These are phyloP conservation scores for Hygrophorus russula DNA, from an alignment of 768 basidiomycete species.

Conservation along the genomic window DNA sequence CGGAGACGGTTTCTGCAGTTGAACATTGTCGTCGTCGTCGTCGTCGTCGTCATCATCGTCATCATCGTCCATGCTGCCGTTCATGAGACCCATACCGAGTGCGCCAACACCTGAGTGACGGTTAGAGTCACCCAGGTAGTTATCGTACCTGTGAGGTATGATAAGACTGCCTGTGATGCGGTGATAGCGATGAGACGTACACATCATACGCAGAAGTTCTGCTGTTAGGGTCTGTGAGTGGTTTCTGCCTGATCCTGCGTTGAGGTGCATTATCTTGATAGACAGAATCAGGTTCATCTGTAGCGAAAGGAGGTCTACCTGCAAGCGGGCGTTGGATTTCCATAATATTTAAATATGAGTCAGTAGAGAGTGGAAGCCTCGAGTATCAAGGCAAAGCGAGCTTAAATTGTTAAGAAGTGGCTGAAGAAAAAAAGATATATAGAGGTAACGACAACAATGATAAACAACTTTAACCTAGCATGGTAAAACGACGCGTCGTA, in stretches of 20 bases:
- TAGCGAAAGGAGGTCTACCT: constrained; percentile 45
- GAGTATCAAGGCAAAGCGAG: not conserved
- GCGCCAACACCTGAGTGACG: constrained; percentile 45
- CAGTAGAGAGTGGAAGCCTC: constrained; percentile 9
- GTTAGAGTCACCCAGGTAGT: constrained; percentile 29
- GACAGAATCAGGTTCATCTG: constrained; percentile 53
- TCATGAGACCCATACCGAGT: constrained; percentile 38
- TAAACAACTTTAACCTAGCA: constrained; percentile 12
- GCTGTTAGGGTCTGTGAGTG: constrained; percentile 40
- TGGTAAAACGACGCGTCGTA: constrained; percentile 45
- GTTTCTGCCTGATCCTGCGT: constrained; percentile 31
- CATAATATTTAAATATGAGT: not conserved
- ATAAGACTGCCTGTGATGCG: constrained; percentile 4
- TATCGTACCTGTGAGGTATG: constrained; percentile 42
- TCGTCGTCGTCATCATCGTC: constrained; percentile 31
- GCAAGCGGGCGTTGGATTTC: constrained; percentile 2
- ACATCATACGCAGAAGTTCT: constrained; percentile 56
- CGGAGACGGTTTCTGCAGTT: constrained; percentile 10
- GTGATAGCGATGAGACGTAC: constrained; percentile 29
- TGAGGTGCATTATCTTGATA: constrained; percentile 37
- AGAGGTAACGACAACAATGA: not conserved
- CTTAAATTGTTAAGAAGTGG: not conserved
- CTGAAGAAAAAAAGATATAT: not conserved
- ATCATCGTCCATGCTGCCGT: constrained; percentile 30
- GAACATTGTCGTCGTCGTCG: constrained; percentile 11